Evolutionary conservation across 306 rosid species (phyloP).

Genomic region (Albizia julibrissin): DNA sequence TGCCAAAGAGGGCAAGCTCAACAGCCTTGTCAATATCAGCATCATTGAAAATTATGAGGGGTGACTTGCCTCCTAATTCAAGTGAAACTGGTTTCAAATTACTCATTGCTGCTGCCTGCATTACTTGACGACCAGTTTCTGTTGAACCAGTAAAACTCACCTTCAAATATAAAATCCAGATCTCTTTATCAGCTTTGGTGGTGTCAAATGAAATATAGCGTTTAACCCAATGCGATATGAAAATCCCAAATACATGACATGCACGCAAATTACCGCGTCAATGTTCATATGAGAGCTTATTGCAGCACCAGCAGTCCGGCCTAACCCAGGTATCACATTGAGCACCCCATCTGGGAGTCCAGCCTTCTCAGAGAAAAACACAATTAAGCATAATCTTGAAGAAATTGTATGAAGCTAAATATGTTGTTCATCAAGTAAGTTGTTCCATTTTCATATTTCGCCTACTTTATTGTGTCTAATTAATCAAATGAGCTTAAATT

Average conservation of each 20-base stretch:
- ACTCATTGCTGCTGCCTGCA: slow-evolving; percentile 86
- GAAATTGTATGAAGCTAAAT: background rate
- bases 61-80: slow-evolving; percentile 93
- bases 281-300: slow-evolving; percentile 73
- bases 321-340: slow-evolving; percentile 81
- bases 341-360: slow-evolving; percentile 90
- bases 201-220: background rate
- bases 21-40: slow-evolving; percentile 75
- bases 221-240: slow-evolving; percentile 5
- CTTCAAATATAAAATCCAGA: slow-evolving; percentile 37
- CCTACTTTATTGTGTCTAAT: background rate
- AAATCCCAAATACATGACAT: background rate
- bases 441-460: background rate
- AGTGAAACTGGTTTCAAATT: slow-evolving; percentile 77
- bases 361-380: slow-evolving; percentile 50
- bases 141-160: slow-evolving; percentile 90
- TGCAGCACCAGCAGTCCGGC: slow-evolving; percentile 81
- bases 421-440: background rate
- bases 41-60: slow-evolving; percentile 78
- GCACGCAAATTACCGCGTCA: slow-evolving; percentile 60
- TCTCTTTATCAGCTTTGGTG: background rate
- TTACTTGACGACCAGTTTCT: slow-evolving; percentile 66
- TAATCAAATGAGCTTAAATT: background rate
- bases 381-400: background rate
- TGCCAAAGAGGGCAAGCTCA: slow-evolving; percentile 74